These are phyloP conservation scores for Metschnikowia henanensis DNA, from an alignment of 805 yeast genomes.

Conservation along the genomic window DNA sequence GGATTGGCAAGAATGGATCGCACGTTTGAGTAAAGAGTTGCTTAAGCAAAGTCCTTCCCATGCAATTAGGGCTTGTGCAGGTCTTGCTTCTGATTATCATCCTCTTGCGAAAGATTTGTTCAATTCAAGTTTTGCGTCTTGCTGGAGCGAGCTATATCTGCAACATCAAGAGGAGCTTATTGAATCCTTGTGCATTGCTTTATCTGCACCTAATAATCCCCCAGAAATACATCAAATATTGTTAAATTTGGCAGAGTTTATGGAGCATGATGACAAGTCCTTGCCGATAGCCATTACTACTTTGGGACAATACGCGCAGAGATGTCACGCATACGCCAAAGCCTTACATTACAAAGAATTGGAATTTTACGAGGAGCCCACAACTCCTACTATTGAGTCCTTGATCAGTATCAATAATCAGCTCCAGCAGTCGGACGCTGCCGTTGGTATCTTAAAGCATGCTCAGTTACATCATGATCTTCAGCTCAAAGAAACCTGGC, in stretches of 20 bases:
- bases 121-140: conserved; percentile 92
- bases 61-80: conserved; percentile 90
- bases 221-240: conserved; percentile 94
- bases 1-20: conserved; percentile 98
- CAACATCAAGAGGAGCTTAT: conserved; percentile 89
- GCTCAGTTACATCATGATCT: conserved; percentile 89
- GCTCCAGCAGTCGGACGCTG: conserved; percentile 95
- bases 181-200: conserved; percentile 79
- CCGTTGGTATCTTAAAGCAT: conserved; percentile 92
- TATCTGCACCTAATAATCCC: conserved; percentile 88
- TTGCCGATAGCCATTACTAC: conserved; percentile 89
- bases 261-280: conserved; percentile 97
- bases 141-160: conserved; percentile 91
- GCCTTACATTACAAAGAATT: conserved; percentile 94
- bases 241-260: conserved; percentile 87
- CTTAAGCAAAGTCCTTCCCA: conserved; percentile 93
- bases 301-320: conserved; percentile 87
- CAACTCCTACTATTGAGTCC: conserved; percentile 88
- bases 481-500: conserved; percentile 96
- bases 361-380: conserved; percentile 91
- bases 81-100: conserved; percentile 80
- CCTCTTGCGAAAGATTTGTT: conserved; percentile 89
- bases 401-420: conserved; percentile 91
- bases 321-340: conserved; percentile 97
- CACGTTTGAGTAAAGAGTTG: conserved; percentile 80